Base-by-base conservation (phyloP, 2,329 filamentous ascomycete species). In the Cytospora chrysosperma region DNA sequence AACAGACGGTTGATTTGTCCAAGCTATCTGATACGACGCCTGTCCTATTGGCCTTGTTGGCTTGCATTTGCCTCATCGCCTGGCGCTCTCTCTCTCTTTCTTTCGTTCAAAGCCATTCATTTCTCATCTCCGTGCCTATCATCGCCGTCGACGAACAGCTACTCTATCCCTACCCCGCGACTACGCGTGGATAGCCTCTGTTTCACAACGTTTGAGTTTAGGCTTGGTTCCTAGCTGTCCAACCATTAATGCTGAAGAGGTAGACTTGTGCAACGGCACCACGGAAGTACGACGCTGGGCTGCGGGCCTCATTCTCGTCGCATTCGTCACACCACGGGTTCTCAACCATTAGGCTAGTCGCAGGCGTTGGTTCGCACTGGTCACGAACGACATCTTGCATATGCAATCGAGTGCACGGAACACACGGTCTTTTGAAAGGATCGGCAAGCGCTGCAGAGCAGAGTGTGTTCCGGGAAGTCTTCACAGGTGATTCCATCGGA, bases 381-480 rank as follows among this genome's bases (percentile, higher is more conserved):
- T n/a, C 53, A 19, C 56, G 34, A 51, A 64, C 43, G 51, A 40
- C 19, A 56, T 58, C 53, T 66, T 63, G 65, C 70, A 69, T 67
- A 73, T 73, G 71, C 68, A 62, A 64, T 49, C 66, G 62, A 59
- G 51, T 56, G 55, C 40, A 32, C 40, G 40, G 30, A 53, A 9
- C 43, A 57, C 37, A 67, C 64, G 51, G 58, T 21, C 61, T 24
- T 53, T 63, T 62, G 28, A 52, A 55, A 58, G 34, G 50, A 43
- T 37, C 55, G 43, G 52, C 34, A 53, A 52, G 32, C 32, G 58
- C 28, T 55, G 62, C 49, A 53, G 57, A 60, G 62, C 60, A 37
- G 57, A 34, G 55, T 49, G 32, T 24, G 26, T 55, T 68, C 68
- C 66, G 62, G 30, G 57, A 24, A 52, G 59, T 61, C 57, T 61